Evolutionary conservation across 345 rosid genomes (phyloP).

Genomic region (Citropsis articulata): DNA sequence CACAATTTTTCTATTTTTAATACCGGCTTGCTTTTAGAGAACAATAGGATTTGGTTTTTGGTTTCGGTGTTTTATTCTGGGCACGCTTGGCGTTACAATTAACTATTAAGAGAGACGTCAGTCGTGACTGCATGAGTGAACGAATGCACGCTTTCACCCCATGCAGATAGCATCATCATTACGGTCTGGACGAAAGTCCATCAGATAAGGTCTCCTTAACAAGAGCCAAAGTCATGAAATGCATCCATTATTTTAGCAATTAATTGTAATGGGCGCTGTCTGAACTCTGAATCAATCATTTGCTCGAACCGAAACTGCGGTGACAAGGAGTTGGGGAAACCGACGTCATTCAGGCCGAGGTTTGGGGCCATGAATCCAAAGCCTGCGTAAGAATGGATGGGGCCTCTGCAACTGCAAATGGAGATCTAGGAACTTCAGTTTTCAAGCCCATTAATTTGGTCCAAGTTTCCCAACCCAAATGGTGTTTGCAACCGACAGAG

Average conservation of each 20-base stretch:
- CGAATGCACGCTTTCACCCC: constrained; percentile 41
- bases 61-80: not conserved
- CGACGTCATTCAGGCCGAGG: not conserved
- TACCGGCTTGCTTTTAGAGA: not conserved
- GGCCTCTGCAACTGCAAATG: too few species aligned
- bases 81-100: not conserved
- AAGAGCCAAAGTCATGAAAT: constrained; percentile 14
- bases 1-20: not conserved
- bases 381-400: too few species aligned
- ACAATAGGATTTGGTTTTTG: not conserved
- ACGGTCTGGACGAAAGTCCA: constrained; percentile 2
- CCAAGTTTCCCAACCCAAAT: too few species aligned
- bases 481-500: too few species aligned
- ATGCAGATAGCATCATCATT: constrained; percentile 40
- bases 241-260: not conserved
- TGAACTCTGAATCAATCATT: not conserved
- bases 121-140: constrained; percentile 11
- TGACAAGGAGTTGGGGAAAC: not conserved
- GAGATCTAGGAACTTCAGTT: too few species aligned
- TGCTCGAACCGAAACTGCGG: too few species aligned
- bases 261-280: not conserved
- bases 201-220: not conserved
- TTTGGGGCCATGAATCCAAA: not conserved
- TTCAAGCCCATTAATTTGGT: too few species aligned
- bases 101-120: not conserved